phyloP scores from a whole-genome alignment of 2,329 filamentous ascomycete species.

The Dichotomopilus funicola region DNA sequence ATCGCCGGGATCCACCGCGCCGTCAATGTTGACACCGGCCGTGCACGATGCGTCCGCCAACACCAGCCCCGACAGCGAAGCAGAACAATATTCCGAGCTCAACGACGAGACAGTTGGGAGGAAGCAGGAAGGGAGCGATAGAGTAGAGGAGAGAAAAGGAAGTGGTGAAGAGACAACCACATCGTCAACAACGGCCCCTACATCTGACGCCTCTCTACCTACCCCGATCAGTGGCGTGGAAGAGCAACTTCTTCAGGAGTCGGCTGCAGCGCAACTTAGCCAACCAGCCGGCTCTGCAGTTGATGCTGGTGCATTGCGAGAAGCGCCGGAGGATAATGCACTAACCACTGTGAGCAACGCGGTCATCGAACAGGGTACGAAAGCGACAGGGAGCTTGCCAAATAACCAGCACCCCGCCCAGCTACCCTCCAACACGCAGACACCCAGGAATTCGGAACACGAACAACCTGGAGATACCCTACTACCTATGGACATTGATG shows the following conservation, averaged over 20 bases:
- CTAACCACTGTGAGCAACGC: no score
- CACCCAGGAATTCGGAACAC: no score
- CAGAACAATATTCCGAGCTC: slow-evolving; percentile 48
- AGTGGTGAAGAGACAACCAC: slow-evolving; percentile 5
- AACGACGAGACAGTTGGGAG: slow-evolving; percentile 36
- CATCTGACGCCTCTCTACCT: slow-evolving; percentile 14
- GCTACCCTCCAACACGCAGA: no score
- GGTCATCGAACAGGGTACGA: no score
- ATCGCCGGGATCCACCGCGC: slow-evolving; percentile 60
- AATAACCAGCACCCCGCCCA: no score
- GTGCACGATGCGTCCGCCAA: slow-evolving; percentile 63
- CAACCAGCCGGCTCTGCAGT: not conserved
- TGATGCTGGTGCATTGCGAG: not conserved
- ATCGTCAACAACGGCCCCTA: not conserved
- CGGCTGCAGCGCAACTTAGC: slow-evolving; percentile 26
- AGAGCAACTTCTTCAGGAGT: slow-evolving; percentile 41
- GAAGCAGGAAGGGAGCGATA: slow-evolving; percentile 27
- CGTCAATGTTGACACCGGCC: slow-evolving; percentile 66
- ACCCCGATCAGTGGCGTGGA: slow-evolving; percentile 34
- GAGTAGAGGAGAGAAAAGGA: slow-evolving; percentile 5
- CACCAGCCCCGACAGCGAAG: slow-evolving; percentile 67
- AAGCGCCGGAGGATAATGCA: not conserved
- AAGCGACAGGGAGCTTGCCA: no score
- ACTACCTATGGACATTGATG: slow-evolving; percentile 14
- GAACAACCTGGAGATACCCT: not conserved